These are phyloP conservation scores for Chrysoporthe cubensis DNA, from an alignment of 2,329 filamentous ascomycete genomes.

Conservation along the genomic window DNA sequence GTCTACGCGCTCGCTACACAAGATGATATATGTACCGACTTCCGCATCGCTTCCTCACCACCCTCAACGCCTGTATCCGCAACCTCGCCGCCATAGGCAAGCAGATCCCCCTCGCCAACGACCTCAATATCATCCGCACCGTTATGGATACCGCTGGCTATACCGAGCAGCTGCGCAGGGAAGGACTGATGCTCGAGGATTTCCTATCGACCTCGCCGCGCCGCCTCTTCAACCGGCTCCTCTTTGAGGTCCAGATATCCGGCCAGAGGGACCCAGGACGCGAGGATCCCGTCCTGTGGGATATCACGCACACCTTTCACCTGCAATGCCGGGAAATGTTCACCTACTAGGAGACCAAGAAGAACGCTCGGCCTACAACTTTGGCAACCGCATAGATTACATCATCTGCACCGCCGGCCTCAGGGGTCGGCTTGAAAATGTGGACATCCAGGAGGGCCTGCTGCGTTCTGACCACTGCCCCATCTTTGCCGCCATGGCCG, in stretches of 20 bases:
- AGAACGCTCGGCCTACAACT: constrained; percentile 95
- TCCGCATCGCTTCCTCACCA: constrained; percentile 78
- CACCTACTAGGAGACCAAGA: constrained; percentile 94
- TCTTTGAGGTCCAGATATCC: constrained; percentile 71
- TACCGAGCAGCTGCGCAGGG: constrained; percentile 50
- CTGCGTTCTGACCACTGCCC: constrained; percentile 97
- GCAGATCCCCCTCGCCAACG: constrained; percentile 81
- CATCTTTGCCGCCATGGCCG: constrained; percentile 76
- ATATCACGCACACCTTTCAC: constrained; percentile 82
- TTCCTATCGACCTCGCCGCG: constrained; percentile 75
- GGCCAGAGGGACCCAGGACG: constrained; percentile 70
- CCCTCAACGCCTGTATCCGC: constrained; percentile 80
- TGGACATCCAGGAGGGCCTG: constrained; percentile 90
- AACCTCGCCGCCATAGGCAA: constrained; percentile 83
- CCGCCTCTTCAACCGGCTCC: constrained; percentile 82
- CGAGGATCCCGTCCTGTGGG: constrained; percentile 75
- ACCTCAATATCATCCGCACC: constrained; percentile 77
- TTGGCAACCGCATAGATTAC: constrained; percentile 91
- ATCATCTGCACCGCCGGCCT: constrained; percentile 81
- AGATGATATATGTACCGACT: constrained; percentile 81
- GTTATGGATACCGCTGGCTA: constrained; percentile 78
- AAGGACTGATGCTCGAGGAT: constrained; percentile 54
- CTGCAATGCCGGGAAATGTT: constrained; percentile 86
- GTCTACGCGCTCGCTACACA: constrained; percentile 91
- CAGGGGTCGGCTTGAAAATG: constrained; percentile 76